phyloP scores from a whole-genome alignment of 1,284 basidiomycete species.

The Melampsora larici-populina region DNA sequence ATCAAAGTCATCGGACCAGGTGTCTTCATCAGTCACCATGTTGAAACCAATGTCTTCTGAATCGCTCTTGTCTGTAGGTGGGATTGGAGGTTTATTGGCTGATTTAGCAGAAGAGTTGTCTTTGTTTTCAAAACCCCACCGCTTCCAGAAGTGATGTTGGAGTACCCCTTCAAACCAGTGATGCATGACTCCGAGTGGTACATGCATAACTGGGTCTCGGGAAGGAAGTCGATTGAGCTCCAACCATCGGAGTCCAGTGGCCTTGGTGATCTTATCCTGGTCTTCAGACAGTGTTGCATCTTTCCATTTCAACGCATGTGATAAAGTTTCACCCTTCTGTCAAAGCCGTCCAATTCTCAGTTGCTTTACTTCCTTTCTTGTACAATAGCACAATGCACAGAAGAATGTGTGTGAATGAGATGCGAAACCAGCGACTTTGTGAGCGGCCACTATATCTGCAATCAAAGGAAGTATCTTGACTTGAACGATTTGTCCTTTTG shows the following conservation, averaged over 20 bases:
- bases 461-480: not conserved
- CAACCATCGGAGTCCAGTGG: not conserved
- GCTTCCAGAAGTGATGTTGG: constrained; percentile 14
- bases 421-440: constrained; percentile 21
- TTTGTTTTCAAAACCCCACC: constrained; percentile 31
- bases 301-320: not conserved
- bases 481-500: not conserved
- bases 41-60: not conserved
- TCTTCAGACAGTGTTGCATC: not conserved
- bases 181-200: constrained; percentile 20
- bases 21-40: not conserved
- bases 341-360: not conserved
- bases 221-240: constrained; percentile 9
- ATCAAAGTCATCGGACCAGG: not conserved
- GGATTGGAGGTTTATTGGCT: no score
- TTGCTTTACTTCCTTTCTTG: not conserved
- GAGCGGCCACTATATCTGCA: constrained; percentile 23
- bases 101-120: no score
- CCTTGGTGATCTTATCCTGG: not conserved
- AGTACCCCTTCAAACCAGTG: constrained; percentile 38
- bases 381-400: constrained; percentile 11
- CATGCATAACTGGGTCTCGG: constrained; percentile 7
- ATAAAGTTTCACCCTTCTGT: not conserved
- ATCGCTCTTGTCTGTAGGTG: not conserved
- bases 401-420: constrained; percentile 13